These are phyloP conservation scores for Daldinia eschscholtzii DNA, from an alignment of 2,329 filamentous ascomycete genomes.

Conservation along the genomic window DNA sequence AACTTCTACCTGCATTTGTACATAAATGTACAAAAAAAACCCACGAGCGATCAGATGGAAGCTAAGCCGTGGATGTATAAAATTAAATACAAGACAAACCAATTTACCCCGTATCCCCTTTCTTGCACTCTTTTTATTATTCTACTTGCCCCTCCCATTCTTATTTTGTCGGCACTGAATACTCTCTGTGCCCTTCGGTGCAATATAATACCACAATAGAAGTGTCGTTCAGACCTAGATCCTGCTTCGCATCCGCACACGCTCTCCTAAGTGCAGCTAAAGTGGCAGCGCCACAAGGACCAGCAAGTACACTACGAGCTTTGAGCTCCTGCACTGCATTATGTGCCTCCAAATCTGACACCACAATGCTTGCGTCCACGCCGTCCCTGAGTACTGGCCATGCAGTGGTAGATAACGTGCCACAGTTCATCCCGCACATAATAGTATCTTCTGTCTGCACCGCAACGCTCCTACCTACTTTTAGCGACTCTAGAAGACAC, in stretches of 20 bases:
- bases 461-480: conserved; percentile 60
- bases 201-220: conserved; percentile 74
- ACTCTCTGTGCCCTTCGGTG: conserved; percentile 73
- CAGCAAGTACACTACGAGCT: conserved; percentile 45
- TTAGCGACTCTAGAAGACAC: conserved; percentile 67
- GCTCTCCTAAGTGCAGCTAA: conserved; percentile 67
- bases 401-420: conserved; percentile 73
- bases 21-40: conserved; percentile 24
- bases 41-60: conserved; percentile 18
- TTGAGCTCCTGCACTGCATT: conserved; percentile 67
- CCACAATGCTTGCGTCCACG: conserved; percentile 70
- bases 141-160: neutral
- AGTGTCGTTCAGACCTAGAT: conserved; percentile 58
- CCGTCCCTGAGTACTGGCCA: conserved; percentile 71
- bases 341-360: conserved; percentile 74
- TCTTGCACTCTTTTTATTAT: neutral
- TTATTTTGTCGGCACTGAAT: conserved; percentile 56
- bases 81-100: conserved; percentile 22
- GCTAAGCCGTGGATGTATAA: conserved; percentile 44
- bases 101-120: neutral
- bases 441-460: conserved; percentile 72
- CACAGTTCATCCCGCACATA: conserved; percentile 81
- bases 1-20: conserved; percentile 16
- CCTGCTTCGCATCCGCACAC: conserved; percentile 51
- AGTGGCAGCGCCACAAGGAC: conserved; percentile 58